Base-by-base conservation (phyloP, 192 early-diverging fungal genomes). In the Piromyces finnis region DNA sequence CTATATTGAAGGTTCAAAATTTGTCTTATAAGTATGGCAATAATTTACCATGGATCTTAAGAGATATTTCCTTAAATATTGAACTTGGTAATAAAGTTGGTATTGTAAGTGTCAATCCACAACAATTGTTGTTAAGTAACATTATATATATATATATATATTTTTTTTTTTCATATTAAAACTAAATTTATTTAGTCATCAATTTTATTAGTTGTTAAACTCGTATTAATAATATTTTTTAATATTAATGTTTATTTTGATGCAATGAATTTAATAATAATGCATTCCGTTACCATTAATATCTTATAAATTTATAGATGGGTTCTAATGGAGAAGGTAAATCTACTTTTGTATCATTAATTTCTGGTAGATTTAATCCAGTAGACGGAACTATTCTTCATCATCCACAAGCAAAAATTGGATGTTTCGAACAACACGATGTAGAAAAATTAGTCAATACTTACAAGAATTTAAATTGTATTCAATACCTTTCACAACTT, bases 261-360 rank as follows among this genome's bases (percentile, higher is more conserved):
- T n/a, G n/a, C n/a, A n/a, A n/a, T n/a, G n/a, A n/a, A n/a, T n/a
- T n/a, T n/a, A n/a, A n/a, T n/a, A n/a, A n/a, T n/a, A n/a, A n/a
- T n/a, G n/a, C n/a, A n/a, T n/a, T n/a, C n/a, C n/a, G n/a, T n/a
- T n/a, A n/a, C n/a, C n/a, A n/a, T n/a, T n/a, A n/a, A n/a, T n/a
- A n/a, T n/a, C n/a, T n/a, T n/a, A n/a, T n/a, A n/a, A n/a, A n/a
- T n/a, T n/a, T n/a, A n/a, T n/a, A 68, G 51, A 68, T 68, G 51
- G 96, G 96, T 36, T 89, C 91, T 15, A 98, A 98, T 82, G 93
- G 94, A 78, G 89, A 89, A 80, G 94, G 94, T 78, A 92, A 93
- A 83, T 88, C 95, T 22, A 97, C 96, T 11, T 86, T 97, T 15
- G 84, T 96, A 82, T 90, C 94, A 27, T 80, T 95, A 77, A 86